Evolutionary conservation across 2,329 filamentous ascomycete genomes (phyloP).

Genomic region (Xylaria sp.): DNA sequence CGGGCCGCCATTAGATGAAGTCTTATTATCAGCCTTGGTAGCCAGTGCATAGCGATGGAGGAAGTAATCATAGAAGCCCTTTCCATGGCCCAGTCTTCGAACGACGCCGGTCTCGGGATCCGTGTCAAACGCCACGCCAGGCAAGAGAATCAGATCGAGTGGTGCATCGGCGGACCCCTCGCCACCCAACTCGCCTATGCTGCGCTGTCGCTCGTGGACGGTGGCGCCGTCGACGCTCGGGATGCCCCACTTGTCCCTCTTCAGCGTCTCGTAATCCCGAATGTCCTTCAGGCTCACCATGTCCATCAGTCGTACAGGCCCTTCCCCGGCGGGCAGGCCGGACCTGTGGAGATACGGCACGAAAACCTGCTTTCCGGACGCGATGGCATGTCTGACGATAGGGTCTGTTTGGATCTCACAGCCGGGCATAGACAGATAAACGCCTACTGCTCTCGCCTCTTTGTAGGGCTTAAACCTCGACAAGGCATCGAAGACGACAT

Average conservation of each 20-base stretch:
- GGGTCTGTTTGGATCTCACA: conserved; percentile 84
- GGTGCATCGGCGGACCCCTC: conserved; percentile 51
- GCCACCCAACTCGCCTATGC: conserved; percentile 67
- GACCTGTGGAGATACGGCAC: conserved; percentile 84
- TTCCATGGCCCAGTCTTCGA: conserved; percentile 86
- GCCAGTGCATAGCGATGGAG: conserved; percentile 71
- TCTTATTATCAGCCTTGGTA: conserved; percentile 42
- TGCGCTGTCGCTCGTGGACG: conserved; percentile 70
- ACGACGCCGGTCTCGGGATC: conserved; percentile 59
- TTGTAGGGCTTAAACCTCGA: conserved; percentile 74
- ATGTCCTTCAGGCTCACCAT: conserved; percentile 82
- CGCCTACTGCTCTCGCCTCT: conserved; percentile 74
- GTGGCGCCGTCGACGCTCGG: conserved; percentile 77
- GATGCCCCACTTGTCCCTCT: conserved; percentile 89
- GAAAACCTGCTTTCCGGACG: conserved; percentile 81
- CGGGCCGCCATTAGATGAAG: conserved; percentile 41
- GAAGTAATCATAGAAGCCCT: conserved; percentile 97
- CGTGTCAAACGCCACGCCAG: conserved; percentile 88
- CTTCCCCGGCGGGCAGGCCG: conserved; percentile 51
- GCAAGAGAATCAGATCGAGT: conserved; percentile 88
- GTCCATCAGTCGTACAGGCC: conserved; percentile 80
- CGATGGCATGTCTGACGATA: conserved; percentile 82
- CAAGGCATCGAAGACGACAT: conserved; percentile 67
- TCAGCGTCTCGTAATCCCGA: conserved; percentile 77
- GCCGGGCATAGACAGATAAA: conserved; percentile 92